Conservation (phyloP, 1,139 yeast species). For the Lodderomyces beijingensis region DNA sequence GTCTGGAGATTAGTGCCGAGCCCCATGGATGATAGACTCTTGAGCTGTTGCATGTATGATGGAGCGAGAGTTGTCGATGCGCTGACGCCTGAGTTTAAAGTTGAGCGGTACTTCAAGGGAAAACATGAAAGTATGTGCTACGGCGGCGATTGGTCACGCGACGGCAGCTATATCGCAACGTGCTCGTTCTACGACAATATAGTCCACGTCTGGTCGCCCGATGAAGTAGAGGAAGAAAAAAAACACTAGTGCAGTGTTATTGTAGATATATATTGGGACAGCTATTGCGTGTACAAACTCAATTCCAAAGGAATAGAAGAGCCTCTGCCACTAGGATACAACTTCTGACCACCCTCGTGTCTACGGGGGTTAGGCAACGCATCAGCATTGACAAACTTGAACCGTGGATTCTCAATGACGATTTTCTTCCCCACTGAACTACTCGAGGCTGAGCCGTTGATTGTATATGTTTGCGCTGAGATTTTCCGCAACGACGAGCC, state of each 20-base stretch:
- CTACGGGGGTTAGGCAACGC: constrained; percentile 83
- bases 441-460: constrained; percentile 18
- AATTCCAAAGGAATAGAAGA: constrained; percentile 85
- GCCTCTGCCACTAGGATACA: constrained; percentile 96
- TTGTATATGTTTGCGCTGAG: constrained; percentile 57
- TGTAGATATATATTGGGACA: neutral
- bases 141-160: constrained; percentile 82
- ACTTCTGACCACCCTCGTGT: constrained; percentile 52
- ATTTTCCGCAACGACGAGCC: constrained; percentile 52
- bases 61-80: constrained; percentile 68
- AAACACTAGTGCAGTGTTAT: neutral
- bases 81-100: constrained; percentile 32
- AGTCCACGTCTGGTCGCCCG: constrained; percentile 65
- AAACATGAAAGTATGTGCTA: constrained; percentile 92
- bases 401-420: constrained; percentile 67
- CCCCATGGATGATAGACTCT: constrained; percentile 47
- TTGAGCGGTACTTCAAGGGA: constrained; percentile 50
- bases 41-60: constrained; percentile 92
- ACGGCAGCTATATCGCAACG: constrained; percentile 53
- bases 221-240: constrained; percentile 4
- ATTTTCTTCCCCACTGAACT: constrained; percentile 22
- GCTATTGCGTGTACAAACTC: constrained; percentile 20
- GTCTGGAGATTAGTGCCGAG: constrained; percentile 87
- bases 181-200: constrained; percentile 89
- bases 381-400: constrained; percentile 61